A percentile compares a stretch with the other conserved stretches of the same genome.
Evolutionary conservation across 495 filamentous ascomycete species (phyloP).

Genomic region (Podospora pseudoanserina): DNA sequence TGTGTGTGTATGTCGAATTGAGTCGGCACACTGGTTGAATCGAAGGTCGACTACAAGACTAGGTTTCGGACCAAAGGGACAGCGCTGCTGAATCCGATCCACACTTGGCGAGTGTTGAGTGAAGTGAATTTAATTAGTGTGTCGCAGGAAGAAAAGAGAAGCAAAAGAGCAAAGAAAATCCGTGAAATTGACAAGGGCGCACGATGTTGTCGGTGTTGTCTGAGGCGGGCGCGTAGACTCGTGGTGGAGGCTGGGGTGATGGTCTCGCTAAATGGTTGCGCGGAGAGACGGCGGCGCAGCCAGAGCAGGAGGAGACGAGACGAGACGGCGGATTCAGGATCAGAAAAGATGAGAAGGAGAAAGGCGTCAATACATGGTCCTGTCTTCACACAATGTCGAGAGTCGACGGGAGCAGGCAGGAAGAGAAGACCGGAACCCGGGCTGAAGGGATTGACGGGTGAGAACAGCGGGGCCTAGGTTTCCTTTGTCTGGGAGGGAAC

Average conservation of each 20-base stretch:
- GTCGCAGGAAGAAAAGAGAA: constrained; percentile 7
- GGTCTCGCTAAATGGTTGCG: constrained; percentile 11
- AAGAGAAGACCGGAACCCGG: background rate
- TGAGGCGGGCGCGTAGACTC: constrained; percentile 2
- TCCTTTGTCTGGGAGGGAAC: constrained; percentile 14
- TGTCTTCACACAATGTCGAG: constrained; percentile 3
- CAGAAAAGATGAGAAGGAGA: constrained; percentile 12
- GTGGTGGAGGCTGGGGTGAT: constrained; percentile 15
- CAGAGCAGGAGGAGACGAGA: constrained; percentile 2
- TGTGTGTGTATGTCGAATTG: background rate
- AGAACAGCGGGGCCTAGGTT: constrained; percentile 14
- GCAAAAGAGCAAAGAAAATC: background rate
- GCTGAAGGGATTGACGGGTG: background rate
- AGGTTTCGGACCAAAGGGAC: constrained; percentile 22
- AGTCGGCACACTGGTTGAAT: background rate
- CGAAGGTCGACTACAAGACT: constrained; percentile 10
- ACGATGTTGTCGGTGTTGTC: background rate
- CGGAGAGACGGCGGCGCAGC: constrained; percentile 23
- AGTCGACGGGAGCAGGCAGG: background rate
- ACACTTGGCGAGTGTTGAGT: background rate
- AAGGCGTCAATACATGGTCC: constrained; percentile 20
- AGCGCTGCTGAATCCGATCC: constrained; percentile 38
- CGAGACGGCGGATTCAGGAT: constrained; percentile 6
- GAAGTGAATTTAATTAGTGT: background rate
- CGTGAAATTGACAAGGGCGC: background rate